A percentile compares a stretch with the other conserved stretches of the same genome.
phyloP scores from a whole-genome alignment of 306 rosid species.

The Vicia sativa region DNA sequence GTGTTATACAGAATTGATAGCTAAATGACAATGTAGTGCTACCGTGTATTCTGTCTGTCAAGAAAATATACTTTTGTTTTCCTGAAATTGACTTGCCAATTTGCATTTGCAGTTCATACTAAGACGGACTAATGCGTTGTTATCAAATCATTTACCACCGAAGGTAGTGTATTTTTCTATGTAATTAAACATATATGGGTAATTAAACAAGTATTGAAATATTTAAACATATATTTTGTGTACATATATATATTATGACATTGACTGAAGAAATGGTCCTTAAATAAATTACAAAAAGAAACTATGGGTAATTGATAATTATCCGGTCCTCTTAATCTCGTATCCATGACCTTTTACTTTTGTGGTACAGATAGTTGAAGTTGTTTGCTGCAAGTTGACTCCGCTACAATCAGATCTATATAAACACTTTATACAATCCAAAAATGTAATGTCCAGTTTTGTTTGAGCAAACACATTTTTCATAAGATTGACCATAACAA shows the following conservation, averaged over 20 bases:
- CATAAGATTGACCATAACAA: constrained; percentile 21
- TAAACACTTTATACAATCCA: constrained; percentile 87
- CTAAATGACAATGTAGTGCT: constrained; percentile 28
- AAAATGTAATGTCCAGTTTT: constrained; percentile 67
- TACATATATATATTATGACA: not conserved
- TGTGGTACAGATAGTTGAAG: constrained; percentile 81
- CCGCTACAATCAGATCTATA: constrained; percentile 87
- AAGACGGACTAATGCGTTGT: constrained; percentile 84
- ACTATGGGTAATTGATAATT: constrained; percentile 24
- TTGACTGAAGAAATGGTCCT: not conserved
- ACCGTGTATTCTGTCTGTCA: constrained; percentile 29
- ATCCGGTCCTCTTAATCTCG: constrained; percentile 26
- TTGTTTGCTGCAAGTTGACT: constrained; percentile 96
- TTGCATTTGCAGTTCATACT: constrained; percentile 78
- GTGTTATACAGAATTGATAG: constrained; percentile 15
- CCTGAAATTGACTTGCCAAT: constrained; percentile 32
- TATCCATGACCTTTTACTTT: constrained; percentile 39
- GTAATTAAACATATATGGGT: not conserved
- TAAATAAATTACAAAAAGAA: constrained; percentile 30
- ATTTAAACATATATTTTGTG: constrained; percentile 26
- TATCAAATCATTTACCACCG: constrained; percentile 96
- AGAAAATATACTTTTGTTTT: constrained; percentile 30
- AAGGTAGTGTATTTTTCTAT: constrained; percentile 59
- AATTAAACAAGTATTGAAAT: not conserved
- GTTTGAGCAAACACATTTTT: constrained; percentile 34